phyloP scores from a whole-genome alignment of 192 early-diverging fungal species.

The Oehlia diaphana region DNA sequence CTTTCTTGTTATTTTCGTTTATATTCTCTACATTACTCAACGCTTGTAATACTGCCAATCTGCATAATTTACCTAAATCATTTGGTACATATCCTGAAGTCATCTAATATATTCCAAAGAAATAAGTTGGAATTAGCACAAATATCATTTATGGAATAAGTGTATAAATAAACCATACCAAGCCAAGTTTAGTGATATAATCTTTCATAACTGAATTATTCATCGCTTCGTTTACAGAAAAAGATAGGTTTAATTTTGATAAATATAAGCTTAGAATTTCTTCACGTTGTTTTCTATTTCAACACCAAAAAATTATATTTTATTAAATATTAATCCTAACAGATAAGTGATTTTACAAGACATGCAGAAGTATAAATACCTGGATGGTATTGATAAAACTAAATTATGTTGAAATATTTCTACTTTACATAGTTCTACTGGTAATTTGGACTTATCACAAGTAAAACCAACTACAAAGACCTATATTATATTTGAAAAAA shows the following conservation, averaged over 20 bases:
- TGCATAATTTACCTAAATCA: constrained; percentile 48
- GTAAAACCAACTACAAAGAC: constrained; percentile 46
- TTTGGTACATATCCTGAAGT: constrained; percentile 63
- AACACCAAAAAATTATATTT: constrained; percentile 27
- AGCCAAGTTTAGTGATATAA: constrained; percentile 13
- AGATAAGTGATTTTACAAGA: not conserved
- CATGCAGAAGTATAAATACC: constrained; percentile 27
- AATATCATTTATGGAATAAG: not conserved
- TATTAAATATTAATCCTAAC: constrained; percentile 5
- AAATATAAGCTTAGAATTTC: not conserved
- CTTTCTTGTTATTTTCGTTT: not conserved
- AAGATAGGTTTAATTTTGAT: constrained; percentile 18
- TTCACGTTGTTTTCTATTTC: not conserved
- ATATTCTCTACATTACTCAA: constrained; percentile 2
- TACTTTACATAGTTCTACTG: constrained; percentile 34
- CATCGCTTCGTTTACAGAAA: constrained; percentile 30
- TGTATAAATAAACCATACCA: constrained; percentile 27
- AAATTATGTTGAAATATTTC: constrained; percentile 45
- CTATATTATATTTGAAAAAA: constrained; percentile 33
- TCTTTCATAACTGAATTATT: constrained; percentile 22
- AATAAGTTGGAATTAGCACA: not conserved
- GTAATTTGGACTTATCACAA: constrained; percentile 37
- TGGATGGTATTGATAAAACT: constrained; percentile 40
- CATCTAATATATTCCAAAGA: constrained; percentile 35
- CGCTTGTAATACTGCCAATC: constrained; percentile 40